phyloP scores from a whole-genome alignment of 116 monocot genomes.

The Dioscorea cayenensis region DNA sequence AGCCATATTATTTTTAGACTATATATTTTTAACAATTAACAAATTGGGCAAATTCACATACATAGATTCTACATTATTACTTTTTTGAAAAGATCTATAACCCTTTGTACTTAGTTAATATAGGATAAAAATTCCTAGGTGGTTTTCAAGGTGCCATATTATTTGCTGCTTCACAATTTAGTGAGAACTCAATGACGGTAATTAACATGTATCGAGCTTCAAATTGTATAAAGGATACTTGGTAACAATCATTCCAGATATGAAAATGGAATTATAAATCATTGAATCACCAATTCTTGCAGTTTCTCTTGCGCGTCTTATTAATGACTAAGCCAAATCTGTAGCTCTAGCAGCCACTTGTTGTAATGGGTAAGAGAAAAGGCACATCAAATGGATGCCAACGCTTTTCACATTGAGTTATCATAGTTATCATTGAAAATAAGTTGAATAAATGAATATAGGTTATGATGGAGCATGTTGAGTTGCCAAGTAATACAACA shows the following conservation, averaged over 20 bases:
- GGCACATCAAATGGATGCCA: not conserved
- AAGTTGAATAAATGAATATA: not conserved
- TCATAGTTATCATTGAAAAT: not conserved
- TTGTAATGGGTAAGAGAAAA: constrained; percentile 24
- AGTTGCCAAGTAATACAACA: no score
- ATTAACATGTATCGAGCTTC: not conserved
- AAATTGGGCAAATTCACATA: no score
- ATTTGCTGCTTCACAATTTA: no score
- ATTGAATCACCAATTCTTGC: constrained; percentile 39
- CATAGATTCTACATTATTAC: no score
- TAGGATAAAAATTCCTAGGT: no score
- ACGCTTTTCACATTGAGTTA: not conserved
- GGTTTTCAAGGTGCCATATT: no score
- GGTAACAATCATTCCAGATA: not conserved
- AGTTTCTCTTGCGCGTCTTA: constrained; percentile 48
- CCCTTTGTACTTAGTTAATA: no score
- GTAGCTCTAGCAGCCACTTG: constrained; percentile 49
- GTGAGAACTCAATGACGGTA: not conserved
- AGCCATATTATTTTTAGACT: no score
- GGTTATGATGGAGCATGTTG: no score
- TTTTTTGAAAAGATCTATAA: no score
- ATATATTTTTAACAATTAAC: no score
- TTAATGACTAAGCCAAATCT: constrained; percentile 49
- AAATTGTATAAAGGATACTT: no score
- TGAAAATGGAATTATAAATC: not conserved